phyloP scores from a whole-genome alignment of 495 filamentous ascomycete genomes.

The Neurospora sp. region DNA sequence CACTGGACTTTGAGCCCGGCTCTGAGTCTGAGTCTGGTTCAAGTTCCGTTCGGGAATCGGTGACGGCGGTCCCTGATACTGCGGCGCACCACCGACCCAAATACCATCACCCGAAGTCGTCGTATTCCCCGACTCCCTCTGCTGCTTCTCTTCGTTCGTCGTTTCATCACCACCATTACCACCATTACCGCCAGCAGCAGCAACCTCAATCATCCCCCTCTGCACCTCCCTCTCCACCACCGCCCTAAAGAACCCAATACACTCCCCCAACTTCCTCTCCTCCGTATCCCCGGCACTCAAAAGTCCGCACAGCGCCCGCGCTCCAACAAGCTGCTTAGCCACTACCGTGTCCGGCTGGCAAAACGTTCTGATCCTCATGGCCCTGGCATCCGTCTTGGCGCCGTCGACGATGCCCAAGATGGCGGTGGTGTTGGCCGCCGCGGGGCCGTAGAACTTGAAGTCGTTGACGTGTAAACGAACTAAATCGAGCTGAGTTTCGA shows the following conservation, averaged over 20 bases:
- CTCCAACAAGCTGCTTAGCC: slow-evolving; percentile 35
- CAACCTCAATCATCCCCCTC: neutral
- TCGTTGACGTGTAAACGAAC: slow-evolving; percentile 26
- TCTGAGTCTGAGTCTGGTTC: neutral
- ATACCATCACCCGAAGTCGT: neutral
- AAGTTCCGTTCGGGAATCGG: neutral
- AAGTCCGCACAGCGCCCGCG: slow-evolving; percentile 27
- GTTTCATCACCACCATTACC: too few species aligned
- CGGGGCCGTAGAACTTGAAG: slow-evolving; percentile 35
- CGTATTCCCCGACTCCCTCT: neutral
- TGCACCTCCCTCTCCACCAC: slow-evolving; percentile 21
- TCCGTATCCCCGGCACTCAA: slow-evolving; percentile 21
- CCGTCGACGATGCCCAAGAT: slow-evolving; percentile 28
- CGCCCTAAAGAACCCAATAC: slow-evolving; percentile 28
- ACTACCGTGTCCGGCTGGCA: slow-evolving; percentile 40
- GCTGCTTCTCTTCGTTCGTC: too few species aligned
- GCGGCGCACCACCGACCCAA: neutral
- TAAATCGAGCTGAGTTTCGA: slow-evolving; percentile 40
- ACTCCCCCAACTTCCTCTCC: slow-evolving; percentile 29
- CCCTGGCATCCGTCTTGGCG: slow-evolving; percentile 30
- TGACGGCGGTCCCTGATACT: neutral
- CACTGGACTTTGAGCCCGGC: neutral
- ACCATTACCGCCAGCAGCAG: neutral
- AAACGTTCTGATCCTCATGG: slow-evolving; percentile 30
- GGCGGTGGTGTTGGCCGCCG: slow-evolving; percentile 11